Evolutionary conservation across 768 basidiomycete genomes (phyloP).

Genomic region (Hericium erinaceus): DNA sequence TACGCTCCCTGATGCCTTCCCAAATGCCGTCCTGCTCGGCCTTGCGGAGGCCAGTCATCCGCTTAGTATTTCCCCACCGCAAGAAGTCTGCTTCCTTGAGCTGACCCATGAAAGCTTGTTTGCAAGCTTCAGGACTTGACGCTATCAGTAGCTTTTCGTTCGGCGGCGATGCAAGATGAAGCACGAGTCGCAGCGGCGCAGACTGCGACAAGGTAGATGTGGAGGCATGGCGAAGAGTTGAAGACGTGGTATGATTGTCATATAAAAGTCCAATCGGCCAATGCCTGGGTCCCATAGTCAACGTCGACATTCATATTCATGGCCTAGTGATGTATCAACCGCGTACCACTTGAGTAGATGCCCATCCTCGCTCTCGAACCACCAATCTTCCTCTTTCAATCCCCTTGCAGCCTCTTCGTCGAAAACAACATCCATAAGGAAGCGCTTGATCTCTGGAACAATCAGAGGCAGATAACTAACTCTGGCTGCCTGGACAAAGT

Average conservation of each 20-base stretch:
- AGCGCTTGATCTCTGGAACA: slow-evolving; percentile 79
- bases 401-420: slow-evolving; percentile 72
- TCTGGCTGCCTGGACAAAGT: slow-evolving; percentile 84
- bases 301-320: background rate
- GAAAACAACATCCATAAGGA: slow-evolving; percentile 87
- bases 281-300: slow-evolving; percentile 52
- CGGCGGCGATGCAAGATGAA: slow-evolving; percentile 85
- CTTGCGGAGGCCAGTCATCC: slow-evolving; percentile 85
- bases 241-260: slow-evolving; percentile 70
- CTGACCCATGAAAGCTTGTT: slow-evolving; percentile 91
- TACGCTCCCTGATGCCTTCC: slow-evolving; percentile 94
- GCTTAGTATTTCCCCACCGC: slow-evolving; percentile 91
- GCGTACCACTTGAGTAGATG: slow-evolving; percentile 75
- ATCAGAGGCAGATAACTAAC: slow-evolving; percentile 90
- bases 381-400: slow-evolving; percentile 88
- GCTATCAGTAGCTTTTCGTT: slow-evolving; percentile 77
- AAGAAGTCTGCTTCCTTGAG: slow-evolving; percentile 96
- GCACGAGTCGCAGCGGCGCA: slow-evolving; percentile 64
- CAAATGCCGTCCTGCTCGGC: slow-evolving; percentile 93
- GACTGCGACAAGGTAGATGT: slow-evolving; percentile 34
- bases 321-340: background rate
- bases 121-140: slow-evolving; percentile 78
- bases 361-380: slow-evolving; percentile 91
- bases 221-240: slow-evolving; percentile 33
- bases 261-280: slow-evolving; percentile 96